Evolutionary conservation across 306 rosid genomes (phyloP).

Genomic region (Cicer chorassanicum): DNA sequence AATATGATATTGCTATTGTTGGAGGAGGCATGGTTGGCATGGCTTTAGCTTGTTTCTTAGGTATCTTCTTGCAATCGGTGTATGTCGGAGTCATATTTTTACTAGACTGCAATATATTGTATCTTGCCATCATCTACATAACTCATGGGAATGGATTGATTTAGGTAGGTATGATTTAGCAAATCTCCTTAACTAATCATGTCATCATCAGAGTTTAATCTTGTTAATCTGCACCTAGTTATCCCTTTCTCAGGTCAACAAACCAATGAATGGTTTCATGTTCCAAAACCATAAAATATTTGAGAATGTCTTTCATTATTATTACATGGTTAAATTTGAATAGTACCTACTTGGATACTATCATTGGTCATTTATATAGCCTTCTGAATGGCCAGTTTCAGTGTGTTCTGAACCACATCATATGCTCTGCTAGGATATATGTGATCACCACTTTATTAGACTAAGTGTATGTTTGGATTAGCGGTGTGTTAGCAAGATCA

Average conservation of each 20-base stretch:
- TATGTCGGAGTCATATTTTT: conserved; percentile 2
- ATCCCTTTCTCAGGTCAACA: conserved; percentile 1
- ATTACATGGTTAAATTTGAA: conserved; percentile 22
- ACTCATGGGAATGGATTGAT: not conserved
- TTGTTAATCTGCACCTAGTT: conserved; percentile 6
- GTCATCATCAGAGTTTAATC: conserved; percentile 10
- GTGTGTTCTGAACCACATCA: no score
- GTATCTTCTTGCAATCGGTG: conserved; percentile 52
- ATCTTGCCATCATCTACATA: conserved; percentile 15
- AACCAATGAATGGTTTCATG: not conserved
- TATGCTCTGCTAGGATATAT: no score
- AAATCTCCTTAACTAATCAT: conserved; percentile 2
- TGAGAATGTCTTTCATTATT: conserved; percentile 15
- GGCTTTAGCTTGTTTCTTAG: conserved; percentile 94
- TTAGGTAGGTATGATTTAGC: conserved; percentile 19
- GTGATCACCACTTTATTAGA: no score
- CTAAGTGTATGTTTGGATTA: no score
- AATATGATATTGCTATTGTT: conserved; percentile 88
- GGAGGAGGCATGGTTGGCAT: conserved; percentile 99
- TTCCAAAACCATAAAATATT: conserved; percentile 19
- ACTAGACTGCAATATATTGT: conserved; percentile 1
- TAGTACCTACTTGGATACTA: conserved; percentile 7
- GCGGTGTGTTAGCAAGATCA: no score
- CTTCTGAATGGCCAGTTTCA: no score
- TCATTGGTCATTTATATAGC: not conserved